These are phyloP conservation scores for Synchytrium microbalum DNA, from an alignment of 371 early-diverging fungal species.

Conservation along the genomic window DNA sequence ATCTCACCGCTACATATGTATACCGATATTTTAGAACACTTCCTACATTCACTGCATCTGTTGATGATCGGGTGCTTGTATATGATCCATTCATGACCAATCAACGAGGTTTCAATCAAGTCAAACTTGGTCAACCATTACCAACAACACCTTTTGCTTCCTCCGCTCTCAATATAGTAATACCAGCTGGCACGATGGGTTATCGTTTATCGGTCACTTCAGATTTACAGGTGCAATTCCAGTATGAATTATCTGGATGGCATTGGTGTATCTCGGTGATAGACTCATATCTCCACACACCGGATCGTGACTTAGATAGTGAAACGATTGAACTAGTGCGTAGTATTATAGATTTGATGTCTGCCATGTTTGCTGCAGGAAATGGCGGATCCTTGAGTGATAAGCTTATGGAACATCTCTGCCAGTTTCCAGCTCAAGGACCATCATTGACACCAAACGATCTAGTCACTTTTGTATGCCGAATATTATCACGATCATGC, in stretches of 20 bases:
- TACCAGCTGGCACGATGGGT: background rate
- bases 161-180: background rate
- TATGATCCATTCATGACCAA: background rate
- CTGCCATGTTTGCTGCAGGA: slow-evolving; percentile 15
- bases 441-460: slow-evolving; percentile 10
- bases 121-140: background rate
- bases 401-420: slow-evolving; percentile 18
- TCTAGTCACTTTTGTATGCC: slow-evolving; percentile 22
- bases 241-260: background rate
- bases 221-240: slow-evolving; percentile 6
- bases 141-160: background rate
- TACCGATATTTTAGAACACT: slow-evolving; percentile 23
- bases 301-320: background rate
- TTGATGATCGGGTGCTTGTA: slow-evolving; percentile 3
- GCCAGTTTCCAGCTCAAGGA: slow-evolving; percentile 8
- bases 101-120: background rate
- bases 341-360: slow-evolving; percentile 16
- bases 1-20: slow-evolving; percentile 19
- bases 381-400: slow-evolving; percentile 11
- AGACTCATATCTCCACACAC: background rate
- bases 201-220: background rate
- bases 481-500: slow-evolving; percentile 19
- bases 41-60: slow-evolving; percentile 19
- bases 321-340: slow-evolving; percentile 15
- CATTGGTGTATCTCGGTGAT: slow-evolving; percentile 1